Base-by-base conservation (phyloP, 306 rosid genomes). In the Cicer pinnatifidum region DNA sequence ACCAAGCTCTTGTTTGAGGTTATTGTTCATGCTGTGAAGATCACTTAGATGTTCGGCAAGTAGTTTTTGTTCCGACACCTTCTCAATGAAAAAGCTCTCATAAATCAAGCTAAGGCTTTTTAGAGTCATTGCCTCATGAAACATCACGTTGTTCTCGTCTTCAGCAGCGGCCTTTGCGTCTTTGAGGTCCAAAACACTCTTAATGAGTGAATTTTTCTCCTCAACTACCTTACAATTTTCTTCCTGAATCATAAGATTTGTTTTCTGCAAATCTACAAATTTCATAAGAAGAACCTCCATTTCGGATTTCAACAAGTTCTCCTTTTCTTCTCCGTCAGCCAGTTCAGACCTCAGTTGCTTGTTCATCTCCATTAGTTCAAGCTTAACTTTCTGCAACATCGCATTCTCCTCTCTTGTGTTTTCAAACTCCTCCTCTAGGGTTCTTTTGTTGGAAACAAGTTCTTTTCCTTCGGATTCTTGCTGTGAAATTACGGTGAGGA, bases 401-500 rank as follows among this genome's bases (percentile, higher is more conserved):
- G 71, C 75, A 74, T 85, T 78, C 48, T 60, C 82, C 80, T 81
- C 85, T 72, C 54, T 81, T 75, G 75, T 58, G 76, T 59, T 69
- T 73, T 80, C 82, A 78, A 82, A 82, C 82, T 88, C 96, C 50
- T 68, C 81, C 86, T 82, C 85, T 11, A 88, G 68, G 62, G 17
- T 45, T 69, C 75, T 81, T 58, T 82, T 88, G 82, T 76, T 78
- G 7, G 85, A 82, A 68, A 64, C 81, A 39, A 89, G 54, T 70
- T 86, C 90, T 68, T 71, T 82, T 41, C 84, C 87, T 52, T 88
- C 89, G 7, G 75, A 81, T 72, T 84, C 84, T 67, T 86, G 83
- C 83, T 87, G 91, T 54, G 69, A 83, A 76, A 94, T 85, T 66
- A 95, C 78, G 75, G 92, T 88, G 51, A 85, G 66, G 61, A 92